phyloP scores from a whole-genome alignment of 2,329 filamentous ascomycete genomes.

The Talaromyces islandicus region DNA sequence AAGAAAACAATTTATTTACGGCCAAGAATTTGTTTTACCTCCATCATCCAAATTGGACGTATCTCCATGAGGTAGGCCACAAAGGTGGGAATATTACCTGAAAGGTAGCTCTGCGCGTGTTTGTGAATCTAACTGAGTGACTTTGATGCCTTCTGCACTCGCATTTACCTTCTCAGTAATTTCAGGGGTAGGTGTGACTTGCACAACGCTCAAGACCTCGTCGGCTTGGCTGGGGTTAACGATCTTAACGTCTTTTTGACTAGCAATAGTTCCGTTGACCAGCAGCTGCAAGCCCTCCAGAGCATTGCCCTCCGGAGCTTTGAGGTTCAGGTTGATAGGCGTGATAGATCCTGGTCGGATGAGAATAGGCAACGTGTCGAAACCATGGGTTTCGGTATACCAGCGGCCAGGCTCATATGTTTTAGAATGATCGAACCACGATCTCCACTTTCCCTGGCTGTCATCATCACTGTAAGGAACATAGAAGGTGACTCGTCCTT shows the following conservation, averaged over 20 bases:
- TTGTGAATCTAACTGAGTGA: background rate
- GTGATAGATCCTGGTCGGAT: conserved; percentile 41
- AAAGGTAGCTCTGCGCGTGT: background rate
- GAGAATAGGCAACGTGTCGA: conserved; percentile 54
- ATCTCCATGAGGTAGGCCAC: background rate
- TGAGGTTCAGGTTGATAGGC: background rate
- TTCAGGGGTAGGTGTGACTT: background rate
- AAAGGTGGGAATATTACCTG: background rate
- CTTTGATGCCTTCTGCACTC: background rate
- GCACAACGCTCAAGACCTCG: conserved; percentile 40
- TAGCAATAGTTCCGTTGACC: conserved; percentile 4
- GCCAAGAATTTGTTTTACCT: no score
- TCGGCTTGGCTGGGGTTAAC: conserved; percentile 1
- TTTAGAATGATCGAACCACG: conserved; percentile 41
- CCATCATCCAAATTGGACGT: no score
- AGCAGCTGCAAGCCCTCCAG: conserved; percentile 3
- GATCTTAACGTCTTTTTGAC: background rate
- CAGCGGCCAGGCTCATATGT: conserved; percentile 41
- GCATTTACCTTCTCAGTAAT: background rate
- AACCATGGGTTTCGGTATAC: conserved; percentile 56
- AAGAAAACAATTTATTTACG: no score
- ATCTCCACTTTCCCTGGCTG: conserved; percentile 44
- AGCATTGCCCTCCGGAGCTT: background rate
- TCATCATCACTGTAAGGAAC: conserved; percentile 46
- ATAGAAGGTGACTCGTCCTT: conserved; percentile 61